Base-by-base conservation (phyloP, 2,329 filamentous ascomycete species). In the Monosporascus sp. region DNA sequence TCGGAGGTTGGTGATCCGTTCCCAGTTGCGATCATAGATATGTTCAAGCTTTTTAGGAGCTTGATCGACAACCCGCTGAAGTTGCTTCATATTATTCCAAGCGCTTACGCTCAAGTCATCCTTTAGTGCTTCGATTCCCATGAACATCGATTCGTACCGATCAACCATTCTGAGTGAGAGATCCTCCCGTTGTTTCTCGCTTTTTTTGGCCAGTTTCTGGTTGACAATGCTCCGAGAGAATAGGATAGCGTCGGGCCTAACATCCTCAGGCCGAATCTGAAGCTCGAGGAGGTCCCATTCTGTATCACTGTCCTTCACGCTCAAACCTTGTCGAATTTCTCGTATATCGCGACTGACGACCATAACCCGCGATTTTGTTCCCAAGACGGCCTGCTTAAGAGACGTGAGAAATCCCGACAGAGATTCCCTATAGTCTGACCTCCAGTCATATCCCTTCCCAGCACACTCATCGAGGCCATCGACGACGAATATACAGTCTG, bases 61-160 rank as follows among this genome's bases (percentile, higher is more conserved):
- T 0, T 64, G 53, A 0, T 67, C 47, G 7, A 73, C 63, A 0
- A 56, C 53, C 5, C 57, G 46, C n/a, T 67, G 51, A 0, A 73
- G 56, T 26, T 68, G 61, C 16, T 63, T 65, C 37, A 59, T 56
- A 20, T 60, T 68, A 55, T 65, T 67, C 0, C 64, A 55, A 6
- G 50, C 58, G 0, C 57, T 52, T 0, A 26, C 24, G 24, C 6
- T 26, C 6, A 72, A 45, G 3, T 60, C 54, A 1, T 59, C 35
- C 7, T 64, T 63, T 11, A 69, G 61, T 54, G 72, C 35, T 16
- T 63, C 66, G 1, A 72, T 55, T 59, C 62, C 71, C 0, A 72
- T 44, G 37, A 73, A 72, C 40, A 71, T 70, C 0, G 68, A 71
- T 1, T 67, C 55, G 26, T 63, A 70, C 1, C 61, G 54, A 3